A percentile compares a stretch with the other conserved stretches of the same genome.
phyloP scores from a whole-genome alignment of 2,329 filamentous ascomycete species.

The Cordyceps tenuipes region DNA sequence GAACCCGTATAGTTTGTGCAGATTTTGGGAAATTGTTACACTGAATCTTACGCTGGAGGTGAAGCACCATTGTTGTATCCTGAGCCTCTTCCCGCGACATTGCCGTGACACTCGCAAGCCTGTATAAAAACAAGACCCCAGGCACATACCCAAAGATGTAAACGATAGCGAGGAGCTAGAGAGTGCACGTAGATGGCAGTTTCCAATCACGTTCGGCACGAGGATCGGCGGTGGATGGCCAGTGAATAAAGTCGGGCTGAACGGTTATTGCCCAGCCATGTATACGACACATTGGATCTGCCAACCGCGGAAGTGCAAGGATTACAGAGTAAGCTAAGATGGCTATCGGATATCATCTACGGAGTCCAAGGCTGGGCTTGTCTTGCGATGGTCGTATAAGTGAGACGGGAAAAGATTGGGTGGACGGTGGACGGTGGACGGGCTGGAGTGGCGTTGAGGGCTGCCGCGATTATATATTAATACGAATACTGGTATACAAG shows the following conservation, averaged over 20 bases:
- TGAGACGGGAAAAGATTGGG: background rate
- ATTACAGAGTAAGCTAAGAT: background rate
- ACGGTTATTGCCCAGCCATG: background rate
- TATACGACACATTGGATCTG: constrained; percentile 1
- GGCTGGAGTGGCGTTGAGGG: background rate
- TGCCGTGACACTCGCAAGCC: no score
- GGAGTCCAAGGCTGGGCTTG: background rate
- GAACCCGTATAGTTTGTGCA: no score
- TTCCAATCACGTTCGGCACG: background rate
- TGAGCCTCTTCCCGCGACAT: no score
- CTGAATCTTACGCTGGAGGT: no score
- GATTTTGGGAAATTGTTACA: no score
- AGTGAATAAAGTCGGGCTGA: background rate
- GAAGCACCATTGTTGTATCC: no score
- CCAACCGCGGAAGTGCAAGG: background rate
- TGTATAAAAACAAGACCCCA: no score
- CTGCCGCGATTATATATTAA: background rate
- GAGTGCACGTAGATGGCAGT: no score
- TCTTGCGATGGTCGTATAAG: background rate
- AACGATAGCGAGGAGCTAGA: no score
- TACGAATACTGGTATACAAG: background rate
- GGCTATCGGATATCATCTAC: background rate
- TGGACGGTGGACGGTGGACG: no score
- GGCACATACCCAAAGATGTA: no score
- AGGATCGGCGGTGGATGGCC: background rate